These are phyloP conservation scores for Gaeumannomyces sp. DNA, from an alignment of 2,329 filamentous ascomycete genomes.

Conservation along the genomic window DNA sequence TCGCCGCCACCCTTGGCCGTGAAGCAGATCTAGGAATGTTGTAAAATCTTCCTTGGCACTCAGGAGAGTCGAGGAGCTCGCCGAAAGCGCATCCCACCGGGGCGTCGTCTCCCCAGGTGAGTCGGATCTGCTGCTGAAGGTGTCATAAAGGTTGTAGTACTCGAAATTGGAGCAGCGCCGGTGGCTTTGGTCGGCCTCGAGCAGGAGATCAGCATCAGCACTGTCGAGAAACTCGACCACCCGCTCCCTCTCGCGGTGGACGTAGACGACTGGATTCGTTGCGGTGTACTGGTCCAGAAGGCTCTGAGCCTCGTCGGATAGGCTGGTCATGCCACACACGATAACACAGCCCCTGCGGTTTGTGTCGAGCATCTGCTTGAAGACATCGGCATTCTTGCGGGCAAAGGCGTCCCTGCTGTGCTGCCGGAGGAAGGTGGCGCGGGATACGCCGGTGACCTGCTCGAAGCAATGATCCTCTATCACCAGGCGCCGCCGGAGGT, in stretches of 20 bases:
- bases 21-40: slow-evolving; percentile 51
- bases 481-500: slow-evolving; percentile 59
- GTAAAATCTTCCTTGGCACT: slow-evolving; percentile 55
- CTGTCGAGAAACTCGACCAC: slow-evolving; percentile 52
- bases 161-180: slow-evolving; percentile 63
- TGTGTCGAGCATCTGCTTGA: slow-evolving; percentile 53
- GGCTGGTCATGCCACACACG: slow-evolving; percentile 59
- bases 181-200: slow-evolving; percentile 49
- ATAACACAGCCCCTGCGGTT: slow-evolving; percentile 60
- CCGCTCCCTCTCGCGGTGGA: slow-evolving; percentile 59
- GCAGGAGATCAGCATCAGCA: slow-evolving; percentile 48
- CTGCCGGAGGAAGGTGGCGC: slow-evolving; percentile 52
- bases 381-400: slow-evolving; percentile 52
- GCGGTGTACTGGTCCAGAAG: slow-evolving; percentile 53
- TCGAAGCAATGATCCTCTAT: slow-evolving; percentile 64
- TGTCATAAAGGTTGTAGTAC: slow-evolving; percentile 60
- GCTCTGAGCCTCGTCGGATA: slow-evolving; percentile 53
- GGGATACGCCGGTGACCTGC: slow-evolving; percentile 54
- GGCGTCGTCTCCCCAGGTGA: slow-evolving; percentile 18
- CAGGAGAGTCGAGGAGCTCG: slow-evolving; percentile 52
- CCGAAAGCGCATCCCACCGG: slow-evolving; percentile 25
- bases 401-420: slow-evolving; percentile 58
- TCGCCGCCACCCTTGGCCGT: slow-evolving; percentile 43
- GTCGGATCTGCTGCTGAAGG: slow-evolving; percentile 26
- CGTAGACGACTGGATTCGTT: slow-evolving; percentile 63